Evolutionary conservation across 2,329 filamentous ascomycete species (phyloP), one percentile per base, ranked within the genome.

Genomic region (Arthrobotrys megalospora): DNA sequence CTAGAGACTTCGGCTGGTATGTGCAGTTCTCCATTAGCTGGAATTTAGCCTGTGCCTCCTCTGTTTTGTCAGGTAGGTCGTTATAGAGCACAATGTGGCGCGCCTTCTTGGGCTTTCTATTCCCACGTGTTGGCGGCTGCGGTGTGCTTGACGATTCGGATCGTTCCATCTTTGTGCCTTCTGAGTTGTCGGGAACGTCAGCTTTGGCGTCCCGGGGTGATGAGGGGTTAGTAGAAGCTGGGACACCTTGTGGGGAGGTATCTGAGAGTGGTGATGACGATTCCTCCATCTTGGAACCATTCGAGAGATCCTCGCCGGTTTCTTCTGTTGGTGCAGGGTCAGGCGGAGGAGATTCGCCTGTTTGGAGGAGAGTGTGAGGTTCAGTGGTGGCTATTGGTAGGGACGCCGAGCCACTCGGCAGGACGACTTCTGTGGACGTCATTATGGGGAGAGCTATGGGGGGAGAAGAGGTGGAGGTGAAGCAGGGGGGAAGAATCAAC

Each of bases 1-100:
- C 96, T 86, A 98, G 90, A 81, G 92, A 90, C 84, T 96, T 97
- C 80, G 94, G 93, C 67, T 93, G 93, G 85, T 99, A 99, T 38
- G 92, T 91, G 84, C 95, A 98, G 81, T 93, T 90, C 65, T 91
- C 86, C 80, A 99, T 94, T 64, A 95, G 87, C 81, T 93, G 89
- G 82, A 99, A 99, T 12, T 90, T 89, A 28, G 87, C 86, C 81
- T 89, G 91, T 3, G 96, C 92, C 81, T 96, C 92, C 41, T 87
- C 85, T 2, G 93, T 97, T 80, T 90, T 90, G 84, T 97, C 91
- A 45, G 92, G 91, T 34, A 95, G 86, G 84, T 97, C 88, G 82
- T 88, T 85, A 84, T 92, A 97, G 10, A 97, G 47, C 36, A 72
- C 62, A 19, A 78, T 78, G 32, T 78, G 75, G 7, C 75, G 50